Percentiles rank a stretch among this genome's conserved stretches.
Conservation (phyloP, 805 yeast genomes). For the Candida loeiensis region DNA sequence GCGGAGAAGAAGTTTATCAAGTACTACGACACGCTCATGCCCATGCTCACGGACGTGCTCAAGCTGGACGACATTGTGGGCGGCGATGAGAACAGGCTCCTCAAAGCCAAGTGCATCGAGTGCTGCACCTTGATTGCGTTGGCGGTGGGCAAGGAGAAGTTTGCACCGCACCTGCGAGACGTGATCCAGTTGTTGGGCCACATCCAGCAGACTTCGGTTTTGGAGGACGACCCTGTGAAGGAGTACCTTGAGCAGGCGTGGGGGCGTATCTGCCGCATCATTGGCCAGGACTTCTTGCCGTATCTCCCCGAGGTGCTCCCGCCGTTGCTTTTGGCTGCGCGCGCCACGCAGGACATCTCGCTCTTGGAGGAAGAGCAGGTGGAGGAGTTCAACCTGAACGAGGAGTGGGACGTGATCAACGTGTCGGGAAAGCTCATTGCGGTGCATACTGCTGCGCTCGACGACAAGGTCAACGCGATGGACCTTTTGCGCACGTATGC, state of each 20-base stretch:
- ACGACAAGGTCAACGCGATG: slow-evolving; percentile 90
- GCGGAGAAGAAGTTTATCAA: slow-evolving; percentile 84
- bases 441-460: slow-evolving; percentile 89
- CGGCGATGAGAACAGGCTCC: slow-evolving; percentile 69
- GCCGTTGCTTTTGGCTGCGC: slow-evolving; percentile 81
- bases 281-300: slow-evolving; percentile 84
- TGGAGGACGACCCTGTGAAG: slow-evolving; percentile 83
- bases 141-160: slow-evolving; percentile 92
- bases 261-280: slow-evolving; percentile 86
- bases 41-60: slow-evolving; percentile 74
- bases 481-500: slow-evolving; percentile 85
- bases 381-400: slow-evolving; percentile 75
- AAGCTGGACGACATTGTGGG: slow-evolving; percentile 52
- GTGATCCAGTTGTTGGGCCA: slow-evolving; percentile 66
- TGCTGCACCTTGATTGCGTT: slow-evolving; percentile 91
- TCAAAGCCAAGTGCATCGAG: slow-evolving; percentile 92
- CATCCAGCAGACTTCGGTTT: slow-evolving; percentile 58
- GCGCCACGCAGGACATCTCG: slow-evolving; percentile 84
- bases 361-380: slow-evolving; percentile 86
- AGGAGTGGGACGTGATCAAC: slow-evolving; percentile 93
- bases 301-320: slow-evolving; percentile 83
- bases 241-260: slow-evolving; percentile 90
- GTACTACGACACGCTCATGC: slow-evolving; percentile 94
- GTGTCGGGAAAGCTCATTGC: slow-evolving; percentile 91
- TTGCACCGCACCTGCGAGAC: slow-evolving; percentile 69